phyloP scores from a whole-genome alignment of 106 monocot genomes.

The Dioscorea dumetorum region DNA sequence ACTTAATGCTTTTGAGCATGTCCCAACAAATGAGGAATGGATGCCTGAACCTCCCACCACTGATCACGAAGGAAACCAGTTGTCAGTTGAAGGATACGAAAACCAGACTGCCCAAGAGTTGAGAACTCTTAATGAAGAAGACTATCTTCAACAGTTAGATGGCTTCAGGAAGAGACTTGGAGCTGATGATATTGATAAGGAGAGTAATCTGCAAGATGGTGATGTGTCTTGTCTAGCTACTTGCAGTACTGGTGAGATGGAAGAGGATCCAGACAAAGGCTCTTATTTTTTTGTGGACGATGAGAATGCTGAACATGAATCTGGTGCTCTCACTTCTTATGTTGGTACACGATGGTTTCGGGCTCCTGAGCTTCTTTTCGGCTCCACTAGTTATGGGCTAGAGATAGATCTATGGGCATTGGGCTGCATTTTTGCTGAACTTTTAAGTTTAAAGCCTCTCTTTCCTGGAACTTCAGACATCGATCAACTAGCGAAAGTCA shows the following conservation, averaged over 20 bases:
- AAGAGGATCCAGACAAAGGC: conserved; percentile 52
- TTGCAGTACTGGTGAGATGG: conserved; percentile 68
- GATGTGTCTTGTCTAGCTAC: conserved; percentile 85
- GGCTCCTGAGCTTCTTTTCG: conserved; percentile 87
- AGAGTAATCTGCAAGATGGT: conserved; percentile 45
- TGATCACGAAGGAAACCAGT: not conserved
- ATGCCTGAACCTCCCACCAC: conserved; percentile 8
- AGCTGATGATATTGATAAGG: conserved; percentile 37
- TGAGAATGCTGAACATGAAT: conserved; percentile 21
- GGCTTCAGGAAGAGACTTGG: conserved; percentile 36
- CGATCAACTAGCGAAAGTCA: conserved; percentile 71
- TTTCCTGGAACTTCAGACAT: conserved; percentile 85
- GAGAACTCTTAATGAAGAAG: conserved; percentile 21
- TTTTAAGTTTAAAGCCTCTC: conserved; percentile 56
- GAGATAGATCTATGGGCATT: conserved; percentile 84
- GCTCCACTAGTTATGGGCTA: conserved; percentile 62
- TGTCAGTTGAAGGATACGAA: conserved; percentile 14
- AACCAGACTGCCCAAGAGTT: conserved; percentile 18
- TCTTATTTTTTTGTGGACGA: conserved; percentile 38
- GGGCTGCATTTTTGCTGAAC: conserved; percentile 81
- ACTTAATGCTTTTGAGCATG: conserved; percentile 26
- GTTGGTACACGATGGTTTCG: conserved; percentile 90
- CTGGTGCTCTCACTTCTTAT: conserved; percentile 60
- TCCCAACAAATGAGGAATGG: conserved; percentile 13
- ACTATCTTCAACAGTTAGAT: conserved; percentile 49